Evolutionary conservation across 768 basidiomycete genomes (phyloP).

Genomic region (Lyophyllum semitale): DNA sequence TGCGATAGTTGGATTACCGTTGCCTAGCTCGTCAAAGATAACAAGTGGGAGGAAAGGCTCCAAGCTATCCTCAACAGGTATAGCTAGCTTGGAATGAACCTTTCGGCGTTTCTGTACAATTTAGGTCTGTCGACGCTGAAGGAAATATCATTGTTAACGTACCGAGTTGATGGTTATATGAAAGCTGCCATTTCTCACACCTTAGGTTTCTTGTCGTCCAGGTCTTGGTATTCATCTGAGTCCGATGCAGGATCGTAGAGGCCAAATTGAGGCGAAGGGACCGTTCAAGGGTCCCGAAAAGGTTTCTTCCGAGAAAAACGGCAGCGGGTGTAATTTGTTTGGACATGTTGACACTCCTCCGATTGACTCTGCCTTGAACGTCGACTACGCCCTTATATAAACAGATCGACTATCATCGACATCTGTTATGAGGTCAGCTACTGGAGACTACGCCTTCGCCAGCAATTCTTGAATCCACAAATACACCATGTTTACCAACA

Average conservation of each 20-base stretch:
- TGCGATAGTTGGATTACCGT: conserved; percentile 11
- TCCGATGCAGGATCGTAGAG: neutral
- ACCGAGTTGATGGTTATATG: no score
- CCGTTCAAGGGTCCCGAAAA: no score
- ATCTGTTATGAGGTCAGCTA: no score
- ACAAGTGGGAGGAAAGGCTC: conserved; percentile 6
- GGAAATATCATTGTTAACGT: neutral
- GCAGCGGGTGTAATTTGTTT: no score
- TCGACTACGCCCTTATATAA: no score
- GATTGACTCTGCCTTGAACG: no score
- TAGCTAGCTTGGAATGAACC: neutral
- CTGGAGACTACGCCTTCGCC: no score
- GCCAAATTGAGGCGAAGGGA: no score
- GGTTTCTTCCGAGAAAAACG: no score
- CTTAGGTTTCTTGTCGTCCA: conserved; percentile 1
- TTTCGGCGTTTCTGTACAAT: conserved; percentile 21
- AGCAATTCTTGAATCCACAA: no score
- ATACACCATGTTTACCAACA: no score
- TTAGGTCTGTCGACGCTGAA: conserved; percentile 4
- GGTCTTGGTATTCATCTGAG: conserved; percentile 15
- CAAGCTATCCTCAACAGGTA: neutral
- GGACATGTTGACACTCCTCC: neutral
- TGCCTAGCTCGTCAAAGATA: conserved; percentile 22
- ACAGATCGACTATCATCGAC: no score
- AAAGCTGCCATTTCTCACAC: conserved; percentile 1